Percentiles rank a stretch among this genome's conserved stretches.
Evolutionary conservation across 176 grass and related monocot species (phyloP).

Genomic region (Areca catechu): DNA sequence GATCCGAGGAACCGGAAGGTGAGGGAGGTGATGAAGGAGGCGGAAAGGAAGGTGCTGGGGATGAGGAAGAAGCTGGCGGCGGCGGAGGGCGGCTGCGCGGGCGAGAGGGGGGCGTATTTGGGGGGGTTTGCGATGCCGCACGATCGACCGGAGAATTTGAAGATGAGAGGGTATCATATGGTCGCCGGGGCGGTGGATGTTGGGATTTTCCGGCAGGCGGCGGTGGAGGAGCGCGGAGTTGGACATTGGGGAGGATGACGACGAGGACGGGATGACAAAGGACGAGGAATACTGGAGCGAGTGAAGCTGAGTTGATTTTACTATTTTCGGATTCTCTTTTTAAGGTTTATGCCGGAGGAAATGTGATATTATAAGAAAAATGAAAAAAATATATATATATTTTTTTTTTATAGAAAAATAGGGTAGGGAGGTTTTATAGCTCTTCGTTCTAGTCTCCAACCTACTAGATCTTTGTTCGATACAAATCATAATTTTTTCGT

Average conservation of each 20-base stretch:
- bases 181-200: constrained; percentile 68
- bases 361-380: too few species aligned
- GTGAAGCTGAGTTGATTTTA: constrained; percentile 24
- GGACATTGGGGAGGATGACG: constrained; percentile 56
- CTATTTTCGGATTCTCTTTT: too few species aligned
- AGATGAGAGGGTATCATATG: constrained; percentile 86
- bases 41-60: constrained; percentile 57
- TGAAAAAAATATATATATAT: too few species aligned
- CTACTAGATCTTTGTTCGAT: too few species aligned
- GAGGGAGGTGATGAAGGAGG: constrained; percentile 51
- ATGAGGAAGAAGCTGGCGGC: constrained; percentile 14
- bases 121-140: constrained; percentile 80
- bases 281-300: constrained; percentile 83
- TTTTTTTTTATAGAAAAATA: too few species aligned
- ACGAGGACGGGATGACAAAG: constrained; percentile 31
- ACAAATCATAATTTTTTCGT: too few species aligned
- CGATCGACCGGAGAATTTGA: constrained; percentile 69
- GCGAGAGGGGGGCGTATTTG: constrained; percentile 23
- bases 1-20: constrained; percentile 87
- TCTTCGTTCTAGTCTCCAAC: too few species aligned
- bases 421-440: too few species aligned
- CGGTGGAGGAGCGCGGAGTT: constrained; percentile 41
- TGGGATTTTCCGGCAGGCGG: constrained; percentile 50
- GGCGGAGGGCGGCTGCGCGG: constrained; percentile 7
- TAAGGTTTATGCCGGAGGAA: too few species aligned